These are phyloP conservation scores for Prinsepia uniflora DNA, from an alignment of 306 rosid species.

Conservation along the genomic window DNA sequence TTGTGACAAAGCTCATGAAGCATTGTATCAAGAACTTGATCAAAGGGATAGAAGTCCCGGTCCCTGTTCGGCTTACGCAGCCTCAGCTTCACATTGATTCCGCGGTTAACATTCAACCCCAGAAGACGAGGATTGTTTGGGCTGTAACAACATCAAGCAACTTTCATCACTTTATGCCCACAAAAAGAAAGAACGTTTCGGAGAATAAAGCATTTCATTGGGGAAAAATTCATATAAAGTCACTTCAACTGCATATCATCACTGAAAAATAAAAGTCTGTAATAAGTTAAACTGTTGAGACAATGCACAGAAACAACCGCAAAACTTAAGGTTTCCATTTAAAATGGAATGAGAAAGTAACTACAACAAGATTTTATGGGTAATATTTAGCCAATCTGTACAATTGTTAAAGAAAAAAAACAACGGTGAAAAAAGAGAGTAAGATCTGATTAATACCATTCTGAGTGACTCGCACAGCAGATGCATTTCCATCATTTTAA, in stretches of 20 bases:
- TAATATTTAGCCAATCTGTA: background rate
- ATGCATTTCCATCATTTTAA: background rate
- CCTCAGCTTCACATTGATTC: constrained; percentile 75
- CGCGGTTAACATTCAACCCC: constrained; percentile 79
- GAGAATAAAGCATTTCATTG: background rate
- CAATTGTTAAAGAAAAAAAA: background rate
- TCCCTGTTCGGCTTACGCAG: constrained; percentile 74
- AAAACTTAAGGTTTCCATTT: background rate
- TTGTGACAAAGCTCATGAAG: constrained; percentile 98
- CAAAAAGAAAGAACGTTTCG: background rate
- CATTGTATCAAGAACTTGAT: constrained; percentile 88
- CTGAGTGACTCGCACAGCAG: background rate
- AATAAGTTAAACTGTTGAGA: background rate
- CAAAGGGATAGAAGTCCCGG: constrained; percentile 54
- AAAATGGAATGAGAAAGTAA: background rate
- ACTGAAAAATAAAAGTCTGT: background rate
- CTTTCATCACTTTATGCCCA: constrained; percentile 11
- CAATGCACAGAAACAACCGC: background rate
- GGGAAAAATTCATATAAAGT: background rate
- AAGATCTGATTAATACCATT: background rate
- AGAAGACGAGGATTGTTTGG: constrained; percentile 58
- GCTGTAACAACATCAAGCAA: constrained; percentile 44
- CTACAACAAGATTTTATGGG: background rate
- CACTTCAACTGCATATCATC: background rate
- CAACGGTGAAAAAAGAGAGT: background rate